Conservation (phyloP, 75 land plant species). For the Picea sitchensis region DNA sequence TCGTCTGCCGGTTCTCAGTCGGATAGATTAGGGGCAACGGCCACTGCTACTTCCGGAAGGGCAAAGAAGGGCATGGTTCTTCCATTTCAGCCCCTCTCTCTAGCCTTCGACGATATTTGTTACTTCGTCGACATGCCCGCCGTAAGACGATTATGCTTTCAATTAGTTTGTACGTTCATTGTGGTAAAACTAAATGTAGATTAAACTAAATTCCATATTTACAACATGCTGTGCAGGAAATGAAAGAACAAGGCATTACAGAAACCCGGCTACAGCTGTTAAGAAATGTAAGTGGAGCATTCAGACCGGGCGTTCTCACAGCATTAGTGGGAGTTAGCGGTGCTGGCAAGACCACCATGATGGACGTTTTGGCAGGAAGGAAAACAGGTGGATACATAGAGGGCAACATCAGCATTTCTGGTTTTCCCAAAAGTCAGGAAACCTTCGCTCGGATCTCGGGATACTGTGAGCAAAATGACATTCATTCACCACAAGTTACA, state of each 20-base stretch:
- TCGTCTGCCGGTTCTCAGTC: no score
- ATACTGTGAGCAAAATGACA: conserved; percentile 80
- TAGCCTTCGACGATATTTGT: conserved; percentile 68
- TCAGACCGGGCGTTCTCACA: conserved; percentile 79
- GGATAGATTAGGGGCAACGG: background rate
- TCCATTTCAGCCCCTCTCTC: conserved; percentile 76
- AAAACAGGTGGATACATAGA: conserved; percentile 85
- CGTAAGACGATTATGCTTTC: conserved; percentile 14
- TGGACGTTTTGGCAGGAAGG: conserved; percentile 86
- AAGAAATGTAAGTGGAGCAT: conserved; percentile 66
- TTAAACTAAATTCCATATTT: no score
- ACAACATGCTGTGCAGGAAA: conserved; percentile 42
- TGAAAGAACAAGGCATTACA: conserved; percentile 56
- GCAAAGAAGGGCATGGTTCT: conserved; percentile 68
- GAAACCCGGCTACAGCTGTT: conserved; percentile 55
- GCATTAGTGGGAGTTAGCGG: conserved; percentile 86
- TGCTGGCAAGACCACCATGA: conserved; percentile 79
- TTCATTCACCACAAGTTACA: conserved; percentile 82
- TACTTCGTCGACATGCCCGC: conserved; percentile 84
- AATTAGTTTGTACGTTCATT: no score
- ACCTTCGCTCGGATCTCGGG: conserved; percentile 82
- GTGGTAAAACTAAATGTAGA: no score
- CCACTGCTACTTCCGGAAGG: background rate
- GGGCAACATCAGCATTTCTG: conserved; percentile 58
- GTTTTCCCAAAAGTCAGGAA: conserved; percentile 74